Conservation (phyloP, 179 eudicot genomes). For the Sideroxylon spinosum region DNA sequence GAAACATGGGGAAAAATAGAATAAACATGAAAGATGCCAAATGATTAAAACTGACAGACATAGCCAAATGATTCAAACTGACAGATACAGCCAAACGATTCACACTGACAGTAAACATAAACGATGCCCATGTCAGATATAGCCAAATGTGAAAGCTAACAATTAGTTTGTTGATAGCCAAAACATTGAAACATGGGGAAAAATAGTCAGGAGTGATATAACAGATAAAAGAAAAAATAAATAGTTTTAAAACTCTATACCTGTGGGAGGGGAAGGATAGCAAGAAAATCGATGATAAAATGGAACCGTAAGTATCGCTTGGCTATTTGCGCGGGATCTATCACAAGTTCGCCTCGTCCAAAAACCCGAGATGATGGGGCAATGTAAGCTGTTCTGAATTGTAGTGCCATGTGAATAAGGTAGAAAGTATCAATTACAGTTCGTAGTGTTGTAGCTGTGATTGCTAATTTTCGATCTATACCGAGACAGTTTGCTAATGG, state of each 20-base stretch:
- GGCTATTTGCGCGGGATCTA: conserved; percentile 82
- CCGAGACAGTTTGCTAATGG: conserved; percentile 47
- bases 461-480: conserved; percentile 68
- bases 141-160: background rate
- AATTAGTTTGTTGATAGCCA: background rate
- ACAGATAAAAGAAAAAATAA: background rate
- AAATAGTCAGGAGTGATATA: background rate
- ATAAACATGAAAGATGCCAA: too few species aligned
- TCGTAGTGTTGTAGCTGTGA: conserved; percentile 73
- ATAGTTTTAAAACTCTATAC: conserved; percentile 30
- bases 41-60: too few species aligned
- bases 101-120: background rate
- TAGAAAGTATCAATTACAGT: conserved; percentile 83
- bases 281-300: conserved; percentile 80
- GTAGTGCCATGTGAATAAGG: conserved; percentile 83
- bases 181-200: conserved; percentile 7
- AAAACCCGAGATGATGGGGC: conserved; percentile 98
- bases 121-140: background rate
- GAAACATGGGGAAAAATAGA: background rate
- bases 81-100: background rate
- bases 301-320: conserved; percentile 69
- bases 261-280: conserved; percentile 98
- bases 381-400: conserved; percentile 93
- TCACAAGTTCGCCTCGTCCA: conserved; percentile 99
- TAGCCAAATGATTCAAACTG: background rate